Evolutionary conservation across 148 eudicot species (phyloP), one percentile per base, ranked within the genome.

Genomic region (Persicaria tinctoria): DNA sequence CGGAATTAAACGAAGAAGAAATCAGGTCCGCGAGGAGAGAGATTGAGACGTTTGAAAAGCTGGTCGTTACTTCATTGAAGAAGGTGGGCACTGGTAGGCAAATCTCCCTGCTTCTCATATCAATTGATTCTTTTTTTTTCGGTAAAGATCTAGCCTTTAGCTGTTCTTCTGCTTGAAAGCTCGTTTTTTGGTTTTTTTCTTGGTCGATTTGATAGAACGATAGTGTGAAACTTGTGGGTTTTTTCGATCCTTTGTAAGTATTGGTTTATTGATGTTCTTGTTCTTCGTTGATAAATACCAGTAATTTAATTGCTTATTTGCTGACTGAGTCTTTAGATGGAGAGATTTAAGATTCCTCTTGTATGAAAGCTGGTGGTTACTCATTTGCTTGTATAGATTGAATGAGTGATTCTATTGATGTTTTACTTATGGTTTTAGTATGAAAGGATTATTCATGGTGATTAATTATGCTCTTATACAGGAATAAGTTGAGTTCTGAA

Each of bases 1-100:
- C 60, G 17, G 23, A 23, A 60, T 62, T 23, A 44, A 62, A 62
- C 9, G 11, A 50, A 5, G 3, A 8, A 10, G 53, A 50, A 54
- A 64, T 3, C 5, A 64, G 46, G 70, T 38, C 47, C 32, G 47
- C 70, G 46, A 64, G 70, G 70, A 64, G 70, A 41, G 46, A 64
- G 70, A 64, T n/a, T 32, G 70, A 64, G 70, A 62, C 13, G 45
- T 32, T 62, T 5, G 8, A 32, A 27, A 64, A 46, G 46, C 70
- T 64, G 47, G 8, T 64, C 70, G 41, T 63, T 32, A 38, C 45
- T 3, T 32, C n/a, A 32, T 13, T 64, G 70, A 64, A 64, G 46
- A 13, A 38, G 70, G 17, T 38, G 41, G 70, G 17, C 12, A 64
- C 70, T 64, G 47, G n/a, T 64, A 32, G 70, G 70, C 13, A 12